Evolutionary conservation across 2,329 filamentous ascomycete genomes (phyloP).

Genomic region (Colletotrichum liriopes): DNA sequence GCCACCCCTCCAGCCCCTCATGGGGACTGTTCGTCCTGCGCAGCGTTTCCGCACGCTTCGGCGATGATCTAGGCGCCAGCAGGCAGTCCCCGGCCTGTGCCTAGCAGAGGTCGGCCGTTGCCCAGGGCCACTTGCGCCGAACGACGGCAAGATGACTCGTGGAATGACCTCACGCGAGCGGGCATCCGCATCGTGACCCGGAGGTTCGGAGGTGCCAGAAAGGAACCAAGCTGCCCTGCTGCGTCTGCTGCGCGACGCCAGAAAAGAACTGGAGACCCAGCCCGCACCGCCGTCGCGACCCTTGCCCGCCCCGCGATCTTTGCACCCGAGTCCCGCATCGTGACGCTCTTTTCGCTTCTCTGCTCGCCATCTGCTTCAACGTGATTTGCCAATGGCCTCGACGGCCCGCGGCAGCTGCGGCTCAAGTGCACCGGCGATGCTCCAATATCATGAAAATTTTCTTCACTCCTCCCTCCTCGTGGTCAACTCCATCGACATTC

Average conservation of each 20-base stretch:
- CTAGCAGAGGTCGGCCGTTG: conserved; percentile 13
- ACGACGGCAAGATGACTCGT: conserved; percentile 32
- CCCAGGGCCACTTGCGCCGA: conserved; percentile 12
- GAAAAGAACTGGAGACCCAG: not conserved
- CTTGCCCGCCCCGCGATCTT: conserved; percentile 41
- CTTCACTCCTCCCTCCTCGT: conserved; percentile 18
- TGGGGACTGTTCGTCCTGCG: not conserved
- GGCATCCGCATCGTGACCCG: conserved; percentile 20
- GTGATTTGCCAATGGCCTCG: conserved; percentile 38
- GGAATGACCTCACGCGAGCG: conserved; percentile 37
- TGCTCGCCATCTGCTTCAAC: conserved; percentile 31
- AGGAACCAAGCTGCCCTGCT: not conserved
- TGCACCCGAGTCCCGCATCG: conserved; percentile 32
- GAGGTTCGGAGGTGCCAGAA: conserved; percentile 37
- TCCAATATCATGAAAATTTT: conserved; percentile 35
- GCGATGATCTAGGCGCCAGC: conserved; percentile 29
- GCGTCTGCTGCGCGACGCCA: conserved; percentile 34
- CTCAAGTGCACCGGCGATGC: conserved; percentile 25
- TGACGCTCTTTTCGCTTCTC: conserved; percentile 27
- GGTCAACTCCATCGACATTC: not conserved
- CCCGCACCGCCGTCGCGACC: conserved; percentile 31
- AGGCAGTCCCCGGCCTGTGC: conserved; percentile 30
- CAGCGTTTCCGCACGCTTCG: conserved; percentile 27
- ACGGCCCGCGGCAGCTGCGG: conserved; percentile 38
- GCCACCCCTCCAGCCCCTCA: conserved; percentile 36